Evolutionary conservation across 352 stramenopile genomes (phyloP).

Genomic region (Phytophthora kernoviae): DNA sequence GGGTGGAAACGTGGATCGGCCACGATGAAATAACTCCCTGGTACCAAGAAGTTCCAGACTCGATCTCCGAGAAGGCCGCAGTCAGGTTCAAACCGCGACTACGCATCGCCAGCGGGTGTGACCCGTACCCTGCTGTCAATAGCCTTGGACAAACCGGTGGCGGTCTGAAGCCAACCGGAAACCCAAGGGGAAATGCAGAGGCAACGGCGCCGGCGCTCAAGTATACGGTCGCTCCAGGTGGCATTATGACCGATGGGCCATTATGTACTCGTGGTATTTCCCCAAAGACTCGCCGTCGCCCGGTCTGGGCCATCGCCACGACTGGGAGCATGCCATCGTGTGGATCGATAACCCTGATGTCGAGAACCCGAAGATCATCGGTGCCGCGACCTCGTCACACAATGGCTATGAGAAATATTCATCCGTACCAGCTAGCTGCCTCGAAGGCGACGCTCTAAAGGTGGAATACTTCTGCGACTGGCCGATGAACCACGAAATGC

Average conservation of each 20-base stretch:
- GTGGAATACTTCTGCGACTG: neutral
- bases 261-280: conserved; percentile 7
- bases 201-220: neutral
- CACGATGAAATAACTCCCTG: too few relatives aligned
- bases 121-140: conserved; percentile 3
- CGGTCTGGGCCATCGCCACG: conserved; percentile 1
- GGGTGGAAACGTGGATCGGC: too few relatives aligned
- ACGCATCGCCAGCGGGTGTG: neutral
- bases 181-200: neutral
- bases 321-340: conserved; percentile 4
- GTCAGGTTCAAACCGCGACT: conserved; percentile 4
- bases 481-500: conserved; percentile 1
- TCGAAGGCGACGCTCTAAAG: neutral
- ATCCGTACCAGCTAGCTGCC: neutral
- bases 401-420: neutral
- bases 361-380: conserved; percentile 1
- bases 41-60: too few relatives aligned
- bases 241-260: conserved; percentile 1
- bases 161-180: neutral
- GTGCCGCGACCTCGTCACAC: neutral
- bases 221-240: conserved; percentile 1
- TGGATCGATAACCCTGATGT: conserved; percentile 3
- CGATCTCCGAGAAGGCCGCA: conserved; percentile 1
- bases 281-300: neutral
- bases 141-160: neutral